Conservation (phyloP, 2,329 filamentous ascomycete species). For the Rhexocercosporidium sp. region DNA sequence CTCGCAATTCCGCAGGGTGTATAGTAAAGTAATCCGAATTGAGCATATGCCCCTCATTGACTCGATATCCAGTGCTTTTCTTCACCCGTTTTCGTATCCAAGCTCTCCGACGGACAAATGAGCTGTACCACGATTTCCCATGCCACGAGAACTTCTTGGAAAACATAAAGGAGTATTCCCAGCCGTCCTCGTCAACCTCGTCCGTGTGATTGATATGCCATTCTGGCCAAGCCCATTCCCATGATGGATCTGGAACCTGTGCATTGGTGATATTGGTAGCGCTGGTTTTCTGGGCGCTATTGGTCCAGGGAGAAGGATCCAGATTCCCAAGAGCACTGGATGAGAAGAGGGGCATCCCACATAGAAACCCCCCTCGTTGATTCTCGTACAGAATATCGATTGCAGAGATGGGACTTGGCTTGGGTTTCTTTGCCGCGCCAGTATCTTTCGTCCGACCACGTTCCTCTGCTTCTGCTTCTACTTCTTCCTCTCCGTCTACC, state of each 20-base stretch:
- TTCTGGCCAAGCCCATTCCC: constrained; percentile 82
- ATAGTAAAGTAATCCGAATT: constrained; percentile 83
- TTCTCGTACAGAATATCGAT: constrained; percentile 96
- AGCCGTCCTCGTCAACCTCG: constrained; percentile 86
- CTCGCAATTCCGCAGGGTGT: constrained; percentile 55
- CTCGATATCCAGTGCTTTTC: constrained; percentile 50
- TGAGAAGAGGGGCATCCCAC: constrained; percentile 89
- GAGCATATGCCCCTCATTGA: constrained; percentile 65
- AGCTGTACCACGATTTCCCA: constrained; percentile 89
- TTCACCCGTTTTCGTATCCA: constrained; percentile 86
- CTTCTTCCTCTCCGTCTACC: constrained; percentile 15
- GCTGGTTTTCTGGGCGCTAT: constrained; percentile 63
- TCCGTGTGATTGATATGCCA: constrained; percentile 74
- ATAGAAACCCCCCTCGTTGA: constrained; percentile 87
- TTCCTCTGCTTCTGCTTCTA: constrained; percentile 13
- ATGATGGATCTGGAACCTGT: constrained; percentile 91
- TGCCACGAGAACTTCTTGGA: constrained; percentile 81
- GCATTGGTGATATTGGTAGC: constrained; percentile 78
- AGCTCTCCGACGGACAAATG: constrained; percentile 86
- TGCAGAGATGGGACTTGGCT: constrained; percentile 53
- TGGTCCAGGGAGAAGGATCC: constrained; percentile 89
- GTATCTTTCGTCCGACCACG: constrained; percentile 28
- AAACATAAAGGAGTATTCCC: constrained; percentile 96
- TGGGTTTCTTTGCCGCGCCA: constrained; percentile 18
- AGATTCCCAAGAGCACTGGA: constrained; percentile 82